Conservation (phyloP, 306 rosid species). For the Acacia crassicarpa region DNA sequence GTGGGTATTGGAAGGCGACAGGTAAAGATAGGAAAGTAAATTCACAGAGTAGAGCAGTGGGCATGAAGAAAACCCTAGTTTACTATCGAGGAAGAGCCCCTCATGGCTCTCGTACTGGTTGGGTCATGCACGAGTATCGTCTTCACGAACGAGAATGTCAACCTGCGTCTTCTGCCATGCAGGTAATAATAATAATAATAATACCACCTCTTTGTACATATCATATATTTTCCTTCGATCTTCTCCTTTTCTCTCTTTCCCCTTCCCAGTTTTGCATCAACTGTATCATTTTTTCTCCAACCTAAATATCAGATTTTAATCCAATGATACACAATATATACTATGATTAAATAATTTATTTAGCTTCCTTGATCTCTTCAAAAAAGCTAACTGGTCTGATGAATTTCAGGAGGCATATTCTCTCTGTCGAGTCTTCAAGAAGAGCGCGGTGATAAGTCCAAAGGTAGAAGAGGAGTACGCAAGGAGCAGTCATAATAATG, state of each 20-base stretch:
- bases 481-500: conserved; percentile 31
- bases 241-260: too few relatives aligned
- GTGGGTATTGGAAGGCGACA: conserved; percentile 96
- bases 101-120: conserved; percentile 77
- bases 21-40: conserved; percentile 90
- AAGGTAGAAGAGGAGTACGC: conserved; percentile 63
- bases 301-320: too few relatives aligned
- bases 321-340: too few relatives aligned
- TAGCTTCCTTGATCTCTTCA: too few relatives aligned
- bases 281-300: too few relatives aligned
- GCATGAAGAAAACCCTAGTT: conserved; percentile 95
- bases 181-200: conserved; percentile 33
- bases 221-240: too few relatives aligned
- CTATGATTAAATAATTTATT: too few relatives aligned
- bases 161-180: conserved; percentile 54
- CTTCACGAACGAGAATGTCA: conserved; percentile 86
- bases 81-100: conserved; percentile 94
- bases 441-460: conserved; percentile 54
- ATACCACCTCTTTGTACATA: too few relatives aligned
- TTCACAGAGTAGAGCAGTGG: conserved; percentile 65
- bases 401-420: conserved; percentile 85
- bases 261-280: too few relatives aligned
- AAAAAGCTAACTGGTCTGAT: too few relatives aligned
- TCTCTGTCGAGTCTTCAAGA: conserved; percentile 83
- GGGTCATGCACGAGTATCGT: conserved; percentile 99